Evolutionary conservation across 2,329 filamentous ascomycete genomes (phyloP), one percentile per base, ranked within the genome.

Genomic region (Calycina marina): DNA sequence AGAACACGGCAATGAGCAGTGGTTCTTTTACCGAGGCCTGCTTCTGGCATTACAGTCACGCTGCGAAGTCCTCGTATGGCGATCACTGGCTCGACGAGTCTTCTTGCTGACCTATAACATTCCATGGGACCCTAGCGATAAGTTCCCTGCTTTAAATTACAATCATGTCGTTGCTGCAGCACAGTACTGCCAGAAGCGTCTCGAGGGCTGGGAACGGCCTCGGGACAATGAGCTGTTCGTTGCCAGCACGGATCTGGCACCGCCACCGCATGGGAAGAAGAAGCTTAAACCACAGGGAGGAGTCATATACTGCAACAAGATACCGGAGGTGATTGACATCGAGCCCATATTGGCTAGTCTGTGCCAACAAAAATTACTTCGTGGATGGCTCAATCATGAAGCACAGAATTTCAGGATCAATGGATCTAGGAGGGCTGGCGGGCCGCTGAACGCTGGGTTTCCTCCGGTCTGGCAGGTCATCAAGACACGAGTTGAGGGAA

Each of bases 61-160:
- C 32, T 77, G 86, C 36, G 79, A 90, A 35, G 72, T 83, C 1
- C 62, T 92, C 2, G 70, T 93, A 9, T 93, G 84, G 84, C 74
- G 88, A 10, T 80, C 79, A 1, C 66, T 96, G 5, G 71, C 79
- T 12, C 72, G 85, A 17, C 77, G 75, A 42, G 72, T 77, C 0
- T 94, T 93, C 53, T 58, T 88, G 6, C 62, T 90, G 9, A 80
- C 72, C 11, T 90, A 86, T 40, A 67, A 74, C n/a, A 71, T 73
- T 25, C 77, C 77, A 2, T 62, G 61, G 35, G 66, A 62, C 44
- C 63, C 56, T 38, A 60, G 61, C 20, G 64, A 63, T 3, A 69
- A 67, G 45, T 76, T 84, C 3, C 79, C 84, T 0, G 82, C 80
- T 0, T 62, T 94, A 4, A 75, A 84, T 46, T 62, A 93, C 4